Conservation (phyloP, 2,329 filamentous ascomycete genomes). For the Aspergillus sp. region DNA sequence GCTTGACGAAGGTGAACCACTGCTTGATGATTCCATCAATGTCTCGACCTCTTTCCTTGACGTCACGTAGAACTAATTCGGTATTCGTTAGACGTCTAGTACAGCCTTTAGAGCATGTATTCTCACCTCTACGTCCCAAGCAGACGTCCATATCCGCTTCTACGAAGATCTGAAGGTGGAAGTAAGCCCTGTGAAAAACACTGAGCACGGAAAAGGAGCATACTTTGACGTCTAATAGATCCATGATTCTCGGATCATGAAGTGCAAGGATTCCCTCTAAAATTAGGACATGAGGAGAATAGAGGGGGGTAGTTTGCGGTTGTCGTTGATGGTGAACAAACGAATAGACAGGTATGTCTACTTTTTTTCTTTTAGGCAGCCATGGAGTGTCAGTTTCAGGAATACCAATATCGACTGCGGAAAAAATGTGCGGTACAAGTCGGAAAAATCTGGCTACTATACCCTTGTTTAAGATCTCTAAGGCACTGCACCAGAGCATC, state of each 20-base stretch:
- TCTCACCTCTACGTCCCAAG: conserved; percentile 78
- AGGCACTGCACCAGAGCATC: conserved; percentile 79
- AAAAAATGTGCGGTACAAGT: not conserved
- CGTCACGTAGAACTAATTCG: conserved; percentile 73
- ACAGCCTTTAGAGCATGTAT: not conserved
- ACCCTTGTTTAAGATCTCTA: conserved; percentile 88
- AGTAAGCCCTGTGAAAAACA: conserved; percentile 11
- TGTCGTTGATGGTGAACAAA: conserved; percentile 87
- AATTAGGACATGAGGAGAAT: conserved; percentile 93
- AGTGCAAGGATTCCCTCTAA: conserved; percentile 95
- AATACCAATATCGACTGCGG: not conserved
- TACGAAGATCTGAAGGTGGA: conserved; percentile 72
- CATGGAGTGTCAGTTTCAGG: conserved; percentile 13
- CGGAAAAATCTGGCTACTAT: conserved; percentile 23
- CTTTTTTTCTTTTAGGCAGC: conserved; percentile 42
- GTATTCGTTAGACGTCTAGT: conserved; percentile 20
- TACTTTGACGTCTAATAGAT: conserved; percentile 88
- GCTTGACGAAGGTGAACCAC: conserved; percentile 95
- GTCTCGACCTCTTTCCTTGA: conserved; percentile 83
- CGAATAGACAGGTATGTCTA: conserved; percentile 92
- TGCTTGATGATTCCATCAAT: conserved; percentile 97
- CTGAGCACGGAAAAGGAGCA: conserved; percentile 8
- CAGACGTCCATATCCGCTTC: conserved; percentile 96
- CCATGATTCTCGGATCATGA: conserved; percentile 80
- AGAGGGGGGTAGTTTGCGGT: conserved; percentile 79